phyloP scores from a whole-genome alignment of 768 basidiomycete genomes.

The Daedaleopsis nitida region DNA sequence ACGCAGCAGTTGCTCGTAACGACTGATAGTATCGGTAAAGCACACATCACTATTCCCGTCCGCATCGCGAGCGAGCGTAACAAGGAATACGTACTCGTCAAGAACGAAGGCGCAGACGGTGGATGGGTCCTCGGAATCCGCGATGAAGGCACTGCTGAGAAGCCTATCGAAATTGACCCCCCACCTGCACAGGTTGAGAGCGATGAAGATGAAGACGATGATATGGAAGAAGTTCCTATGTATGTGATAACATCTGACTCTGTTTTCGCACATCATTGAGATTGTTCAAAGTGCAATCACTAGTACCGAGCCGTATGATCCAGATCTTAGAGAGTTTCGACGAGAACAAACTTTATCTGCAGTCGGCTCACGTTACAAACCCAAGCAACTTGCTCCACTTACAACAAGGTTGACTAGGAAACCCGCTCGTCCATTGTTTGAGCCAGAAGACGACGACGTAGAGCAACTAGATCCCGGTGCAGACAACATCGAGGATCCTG shows the following conservation, averaged over 20 bases:
- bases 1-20: conserved; percentile 93
- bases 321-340: conserved; percentile 65
- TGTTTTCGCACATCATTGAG: neutral
- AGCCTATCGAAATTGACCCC: conserved; percentile 85
- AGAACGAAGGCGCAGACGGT: conserved; percentile 83
- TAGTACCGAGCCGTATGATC: conserved; percentile 42
- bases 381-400: conserved; percentile 37
- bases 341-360: conserved; percentile 63
- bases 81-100: conserved; percentile 91
- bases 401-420: conserved; percentile 36
- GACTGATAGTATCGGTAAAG: conserved; percentile 90
- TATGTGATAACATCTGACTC: conserved; percentile 35
- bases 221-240: conserved; percentile 83
- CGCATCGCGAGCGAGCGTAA: conserved; percentile 96
- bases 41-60: conserved; percentile 86
- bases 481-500: conserved; percentile 57
- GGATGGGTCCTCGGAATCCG: conserved; percentile 95
- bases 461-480: conserved; percentile 26
- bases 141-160: conserved; percentile 80
- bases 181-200: conserved; percentile 38
- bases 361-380: conserved; percentile 50
- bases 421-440: conserved; percentile 55
- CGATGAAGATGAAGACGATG: conserved; percentile 35
- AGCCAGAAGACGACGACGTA: conserved; percentile 49
- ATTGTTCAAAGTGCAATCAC: neutral